Percentiles rank a stretch among this genome's conserved stretches.
These are phyloP conservation scores for Zalaria obscura DNA, from an alignment of 2,329 filamentous ascomycete genomes.

Conservation along the genomic window DNA sequence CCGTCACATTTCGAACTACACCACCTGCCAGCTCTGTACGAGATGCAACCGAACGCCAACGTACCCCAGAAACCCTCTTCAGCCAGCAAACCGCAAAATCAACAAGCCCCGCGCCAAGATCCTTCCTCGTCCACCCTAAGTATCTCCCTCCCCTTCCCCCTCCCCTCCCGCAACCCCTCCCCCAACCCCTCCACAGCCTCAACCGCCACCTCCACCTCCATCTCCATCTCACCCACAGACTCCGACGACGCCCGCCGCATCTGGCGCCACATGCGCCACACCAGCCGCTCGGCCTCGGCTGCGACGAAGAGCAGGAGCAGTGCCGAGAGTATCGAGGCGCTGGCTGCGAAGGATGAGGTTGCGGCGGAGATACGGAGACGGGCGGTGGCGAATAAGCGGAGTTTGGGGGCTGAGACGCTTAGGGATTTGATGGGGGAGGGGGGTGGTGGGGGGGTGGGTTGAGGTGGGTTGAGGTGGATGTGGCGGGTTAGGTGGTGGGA, in stretches of 20 bases:
- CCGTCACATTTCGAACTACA: too few species aligned
- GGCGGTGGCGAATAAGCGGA: conserved; percentile 25
- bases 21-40: too few species aligned
- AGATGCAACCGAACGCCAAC: too few species aligned
- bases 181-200: not conserved
- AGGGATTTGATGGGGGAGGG: conserved; percentile 9
- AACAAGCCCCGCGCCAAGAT: too few species aligned
- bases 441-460: too few species aligned
- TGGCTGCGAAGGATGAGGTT: conserved; percentile 4
- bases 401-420: conserved; percentile 25
- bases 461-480: too few species aligned
- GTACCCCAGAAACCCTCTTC: too few species aligned
- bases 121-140: too few species aligned
- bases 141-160: conserved; percentile 1
- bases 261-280: conserved; percentile 23
- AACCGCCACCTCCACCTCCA: not conserved
- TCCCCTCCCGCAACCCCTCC: conserved; percentile 5
- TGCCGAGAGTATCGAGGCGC: conserved; percentile 2
- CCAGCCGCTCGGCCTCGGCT: conserved; percentile 4
- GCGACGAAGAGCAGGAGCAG: not conserved
- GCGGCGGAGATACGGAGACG: conserved; percentile 14
- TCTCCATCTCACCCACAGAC: not conserved
- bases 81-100: too few species aligned
- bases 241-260: conserved; percentile 19
- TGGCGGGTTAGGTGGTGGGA: too few species aligned